Percentiles rank a stretch among this genome's conserved stretches.
phyloP scores from a whole-genome alignment of 345 rosid genomes.

The Luvunga scandens region DNA sequence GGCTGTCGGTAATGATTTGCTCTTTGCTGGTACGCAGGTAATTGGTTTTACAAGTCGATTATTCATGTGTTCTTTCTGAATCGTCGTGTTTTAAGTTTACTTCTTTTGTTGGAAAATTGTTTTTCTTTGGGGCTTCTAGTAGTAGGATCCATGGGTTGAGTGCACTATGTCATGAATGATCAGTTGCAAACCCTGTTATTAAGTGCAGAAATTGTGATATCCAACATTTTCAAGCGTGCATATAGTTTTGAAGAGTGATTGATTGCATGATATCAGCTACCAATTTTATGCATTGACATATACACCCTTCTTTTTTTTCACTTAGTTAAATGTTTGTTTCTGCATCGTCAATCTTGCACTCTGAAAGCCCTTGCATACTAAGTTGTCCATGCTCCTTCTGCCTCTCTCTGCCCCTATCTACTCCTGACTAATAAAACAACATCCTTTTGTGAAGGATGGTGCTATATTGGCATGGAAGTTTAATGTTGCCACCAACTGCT shows the following conservation, averaged over 20 bases:
- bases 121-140: conserved; percentile 7
- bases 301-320: not conserved
- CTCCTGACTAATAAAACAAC: not conserved
- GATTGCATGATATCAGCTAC: not conserved
- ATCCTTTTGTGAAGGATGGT: conserved; percentile 63
- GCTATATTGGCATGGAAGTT: conserved; percentile 86
- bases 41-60: not conserved
- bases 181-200: not conserved
- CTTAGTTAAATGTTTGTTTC: not conserved
- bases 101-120: not conserved
- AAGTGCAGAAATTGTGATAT: not conserved
- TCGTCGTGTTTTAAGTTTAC: not conserved
- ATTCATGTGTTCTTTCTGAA: not conserved
- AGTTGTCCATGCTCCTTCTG: not conserved
- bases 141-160: not conserved
- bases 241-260: not conserved
- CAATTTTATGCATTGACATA: not conserved
- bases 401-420: not conserved
- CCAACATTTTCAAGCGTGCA: not conserved
- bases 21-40: conserved; percentile 93
- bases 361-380: not conserved
- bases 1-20: conserved; percentile 80
- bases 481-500: conserved; percentile 55
- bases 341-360: not conserved
- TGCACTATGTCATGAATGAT: not conserved